phyloP scores from a whole-genome alignment of 2,329 filamentous ascomycete genomes.

The Colletotrichum lini region DNA sequence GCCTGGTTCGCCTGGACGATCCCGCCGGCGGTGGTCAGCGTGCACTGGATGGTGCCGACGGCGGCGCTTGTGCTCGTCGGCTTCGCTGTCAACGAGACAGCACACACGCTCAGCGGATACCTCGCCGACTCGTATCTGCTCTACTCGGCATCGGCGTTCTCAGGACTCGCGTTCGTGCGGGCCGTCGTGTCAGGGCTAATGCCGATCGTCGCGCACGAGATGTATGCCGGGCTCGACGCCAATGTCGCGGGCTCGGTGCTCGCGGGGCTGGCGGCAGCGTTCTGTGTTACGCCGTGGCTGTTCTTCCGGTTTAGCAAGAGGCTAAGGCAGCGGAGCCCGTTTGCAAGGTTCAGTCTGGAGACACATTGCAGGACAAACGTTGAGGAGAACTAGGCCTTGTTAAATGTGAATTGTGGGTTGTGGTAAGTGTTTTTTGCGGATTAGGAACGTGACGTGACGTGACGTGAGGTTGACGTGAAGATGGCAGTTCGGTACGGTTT shows the following conservation, averaged over 20 bases:
- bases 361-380: conserved; percentile 41
- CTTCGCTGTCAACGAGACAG: conserved; percentile 61
- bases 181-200: conserved; percentile 46
- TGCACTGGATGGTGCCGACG: conserved; percentile 58
- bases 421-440: not conserved
- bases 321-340: conserved; percentile 45
- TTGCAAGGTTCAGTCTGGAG: conserved; percentile 46
- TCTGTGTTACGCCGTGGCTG: conserved; percentile 44
- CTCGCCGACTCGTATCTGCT: conserved; percentile 47
- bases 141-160: conserved; percentile 47
- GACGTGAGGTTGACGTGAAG: conserved; percentile 15
- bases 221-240: conserved; percentile 44
- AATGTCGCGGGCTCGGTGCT: conserved; percentile 46
- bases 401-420: not conserved
- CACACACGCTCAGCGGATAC: conserved; percentile 47
- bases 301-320: conserved; percentile 45
- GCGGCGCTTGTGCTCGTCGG: conserved; percentile 59
- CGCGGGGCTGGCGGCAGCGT: conserved; percentile 43
- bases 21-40: conserved; percentile 52
- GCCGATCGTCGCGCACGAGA: conserved; percentile 46
- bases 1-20: conserved; percentile 64
- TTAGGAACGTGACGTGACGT: conserved; percentile 3
- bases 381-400: conserved; percentile 33
- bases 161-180: conserved; percentile 46
- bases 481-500: conserved; percentile 30